These are phyloP conservation scores for Calycina herbarum DNA, from an alignment of 2,329 filamentous ascomycete genomes.

Conservation along the genomic window DNA sequence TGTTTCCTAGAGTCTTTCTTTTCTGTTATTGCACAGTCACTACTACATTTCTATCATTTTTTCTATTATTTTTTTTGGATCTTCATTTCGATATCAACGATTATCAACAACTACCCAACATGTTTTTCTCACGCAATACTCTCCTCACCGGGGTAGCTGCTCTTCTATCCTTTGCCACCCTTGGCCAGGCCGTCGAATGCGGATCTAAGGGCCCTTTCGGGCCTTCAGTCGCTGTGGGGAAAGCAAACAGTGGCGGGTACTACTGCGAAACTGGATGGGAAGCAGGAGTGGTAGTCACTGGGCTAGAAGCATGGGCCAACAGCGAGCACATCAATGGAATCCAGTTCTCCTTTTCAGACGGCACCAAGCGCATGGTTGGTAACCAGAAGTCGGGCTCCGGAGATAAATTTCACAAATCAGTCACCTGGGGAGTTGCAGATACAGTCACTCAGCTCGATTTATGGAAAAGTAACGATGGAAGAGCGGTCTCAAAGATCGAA, in stretches of 20 bases:
- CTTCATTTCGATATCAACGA: background rate
- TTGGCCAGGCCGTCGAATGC: background rate
- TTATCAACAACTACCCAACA: background rate
- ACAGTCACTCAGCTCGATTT: constrained; percentile 1
- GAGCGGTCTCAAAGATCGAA: background rate
- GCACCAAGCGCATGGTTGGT: constrained; percentile 4
- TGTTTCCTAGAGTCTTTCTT: too few relatives aligned
- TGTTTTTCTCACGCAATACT: background rate
- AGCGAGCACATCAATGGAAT: constrained; percentile 2
- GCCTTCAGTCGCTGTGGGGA: background rate
- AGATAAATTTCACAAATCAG: background rate
- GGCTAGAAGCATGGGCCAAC: constrained; percentile 7
- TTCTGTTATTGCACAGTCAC: background rate
- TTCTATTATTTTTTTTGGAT: background rate
- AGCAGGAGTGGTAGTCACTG: background rate
- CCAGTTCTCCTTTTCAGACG: constrained; percentile 9
- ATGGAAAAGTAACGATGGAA: background rate
- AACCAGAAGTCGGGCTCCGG: background rate
- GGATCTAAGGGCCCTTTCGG: background rate
- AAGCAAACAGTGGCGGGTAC: background rate
- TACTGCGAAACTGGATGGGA: constrained; percentile 4
- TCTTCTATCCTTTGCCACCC: background rate
- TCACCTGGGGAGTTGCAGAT: constrained; percentile 5
- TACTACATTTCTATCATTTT: background rate
- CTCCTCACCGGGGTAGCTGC: background rate